A percentile compares a stretch with the other conserved stretches of the same genome.
phyloP scores from a whole-genome alignment of 78 protist genomes.

The Dictyostelium firmibasis region DNA sequence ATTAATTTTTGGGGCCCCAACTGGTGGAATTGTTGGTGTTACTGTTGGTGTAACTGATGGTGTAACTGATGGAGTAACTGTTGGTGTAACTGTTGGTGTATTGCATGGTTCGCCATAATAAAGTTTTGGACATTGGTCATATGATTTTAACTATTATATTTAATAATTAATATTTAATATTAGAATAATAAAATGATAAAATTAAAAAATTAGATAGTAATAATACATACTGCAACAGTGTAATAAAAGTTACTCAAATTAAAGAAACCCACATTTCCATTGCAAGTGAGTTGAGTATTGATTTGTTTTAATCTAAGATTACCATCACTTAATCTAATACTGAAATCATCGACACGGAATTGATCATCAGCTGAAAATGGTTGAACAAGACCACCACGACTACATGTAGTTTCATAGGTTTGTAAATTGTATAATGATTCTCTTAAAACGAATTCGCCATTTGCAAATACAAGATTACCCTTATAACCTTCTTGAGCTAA shows the following conservation, averaged over 20 bases:
- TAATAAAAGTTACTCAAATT: background rate
- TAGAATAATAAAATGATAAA: too few species aligned
- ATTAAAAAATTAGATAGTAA: too few species aligned
- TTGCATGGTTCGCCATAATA: background rate
- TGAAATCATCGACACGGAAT: background rate
- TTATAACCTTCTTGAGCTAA: constrained; percentile 7
- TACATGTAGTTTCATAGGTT: constrained; percentile 21
- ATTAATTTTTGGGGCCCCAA: background rate
- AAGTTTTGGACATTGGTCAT: background rate
- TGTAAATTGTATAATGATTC: background rate
- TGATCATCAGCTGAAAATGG: constrained; percentile 1
- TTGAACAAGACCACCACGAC: background rate
- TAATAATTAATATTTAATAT: too few species aligned
- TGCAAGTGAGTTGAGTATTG: background rate
- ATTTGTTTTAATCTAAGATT: background rate
- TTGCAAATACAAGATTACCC: background rate
- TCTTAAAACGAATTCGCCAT: background rate
- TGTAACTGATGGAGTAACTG: background rate
- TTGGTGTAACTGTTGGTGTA: background rate
- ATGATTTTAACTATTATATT: background rate
- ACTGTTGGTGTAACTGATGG: background rate
- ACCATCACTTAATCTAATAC: background rate
- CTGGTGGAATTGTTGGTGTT: background rate
- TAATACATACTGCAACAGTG: too few species aligned
- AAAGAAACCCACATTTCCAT: background rate